These are phyloP conservation scores for Boletus vermiculosoides DNA, from an alignment of 768 basidiomycete species.

Conservation along the genomic window DNA sequence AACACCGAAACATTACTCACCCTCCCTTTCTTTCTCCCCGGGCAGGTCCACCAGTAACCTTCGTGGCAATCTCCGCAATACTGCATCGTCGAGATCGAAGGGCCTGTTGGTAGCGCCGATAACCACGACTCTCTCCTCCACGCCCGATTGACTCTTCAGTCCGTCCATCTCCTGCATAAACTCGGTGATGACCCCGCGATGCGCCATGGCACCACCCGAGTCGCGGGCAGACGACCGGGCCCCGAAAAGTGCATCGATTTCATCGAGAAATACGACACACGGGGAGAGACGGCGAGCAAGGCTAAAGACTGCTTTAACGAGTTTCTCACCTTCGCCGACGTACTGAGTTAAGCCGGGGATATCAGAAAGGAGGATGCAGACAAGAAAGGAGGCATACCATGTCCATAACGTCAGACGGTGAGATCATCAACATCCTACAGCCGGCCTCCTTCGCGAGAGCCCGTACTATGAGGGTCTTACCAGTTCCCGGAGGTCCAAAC, in stretches of 20 bases:
- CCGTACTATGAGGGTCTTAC: slow-evolving; percentile 86
- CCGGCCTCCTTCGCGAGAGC: slow-evolving; percentile 93
- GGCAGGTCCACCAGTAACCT: slow-evolving; percentile 88
- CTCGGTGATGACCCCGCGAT: slow-evolving; percentile 85
- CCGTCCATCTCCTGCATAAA: slow-evolving; percentile 99
- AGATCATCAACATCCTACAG: slow-evolving; percentile 87
- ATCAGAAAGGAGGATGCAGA: not conserved
- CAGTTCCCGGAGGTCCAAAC: slow-evolving; percentile 92
- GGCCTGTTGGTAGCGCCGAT: slow-evolving; percentile 94
- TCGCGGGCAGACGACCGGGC: slow-evolving; percentile 77
- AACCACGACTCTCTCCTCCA: slow-evolving; percentile 80
- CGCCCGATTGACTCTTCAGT: slow-evolving; percentile 53
- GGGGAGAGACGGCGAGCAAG: slow-evolving; percentile 84
- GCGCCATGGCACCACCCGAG: slow-evolving; percentile 76
- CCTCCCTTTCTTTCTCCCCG: slow-evolving; percentile 79
- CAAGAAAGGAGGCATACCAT: slow-evolving; percentile 57
- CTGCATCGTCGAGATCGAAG: slow-evolving; percentile 89
- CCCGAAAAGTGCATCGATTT: slow-evolving; percentile 91
- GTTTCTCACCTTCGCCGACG: slow-evolving; percentile 86
- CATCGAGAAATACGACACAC: slow-evolving; percentile 92
- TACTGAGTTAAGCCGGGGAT: slow-evolving; percentile 47
- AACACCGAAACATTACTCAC: slow-evolving; percentile 40
- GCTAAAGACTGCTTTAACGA: slow-evolving; percentile 85
- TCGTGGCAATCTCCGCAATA: slow-evolving; percentile 83
- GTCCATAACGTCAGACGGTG: slow-evolving; percentile 94